A percentile compares a stretch with the other conserved stretches of the same genome.
Conservation (phyloP, 495 filamentous ascomycete genomes). For the Talaromyces thailandensis region DNA sequence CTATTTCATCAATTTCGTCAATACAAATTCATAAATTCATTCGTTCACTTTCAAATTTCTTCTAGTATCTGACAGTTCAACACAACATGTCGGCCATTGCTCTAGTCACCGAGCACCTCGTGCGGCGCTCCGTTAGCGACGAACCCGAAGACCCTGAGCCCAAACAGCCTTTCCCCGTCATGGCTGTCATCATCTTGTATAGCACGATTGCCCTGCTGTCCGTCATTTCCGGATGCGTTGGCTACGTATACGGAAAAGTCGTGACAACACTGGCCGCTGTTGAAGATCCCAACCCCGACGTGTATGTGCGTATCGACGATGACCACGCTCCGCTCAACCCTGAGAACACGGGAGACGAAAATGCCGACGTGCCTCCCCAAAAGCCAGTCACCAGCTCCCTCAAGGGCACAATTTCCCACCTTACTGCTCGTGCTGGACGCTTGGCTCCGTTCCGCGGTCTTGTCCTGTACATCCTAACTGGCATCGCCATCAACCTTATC, state of each 20-base stretch:
- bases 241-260: slow-evolving; percentile 51
- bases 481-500: slow-evolving; percentile 19
- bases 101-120: slow-evolving; percentile 13
- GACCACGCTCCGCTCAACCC: slow-evolving; percentile 21
- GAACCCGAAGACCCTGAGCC: neutral
- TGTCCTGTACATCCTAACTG: slow-evolving; percentile 23
- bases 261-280: slow-evolving; percentile 52
- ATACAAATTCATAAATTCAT: neutral
- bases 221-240: slow-evolving; percentile 11
- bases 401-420: slow-evolving; percentile 45
- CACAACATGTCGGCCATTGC: slow-evolving; percentile 3
- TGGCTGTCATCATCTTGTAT: slow-evolving; percentile 11
- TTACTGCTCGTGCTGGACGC: slow-evolving; percentile 44
- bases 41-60: neutral
- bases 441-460: slow-evolving; percentile 52
- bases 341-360: slow-evolving; percentile 9
- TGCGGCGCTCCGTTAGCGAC: slow-evolving; percentile 10
- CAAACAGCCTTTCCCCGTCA: slow-evolving; percentile 6
- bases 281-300: slow-evolving; percentile 51
- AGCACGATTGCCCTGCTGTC: slow-evolving; percentile 8
- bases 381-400: slow-evolving; percentile 53
- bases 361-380: slow-evolving; percentile 19
- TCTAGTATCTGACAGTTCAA: neutral
- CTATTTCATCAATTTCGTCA: neutral
- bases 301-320: slow-evolving; percentile 39